Conservation (phyloP, 208 protist genomes). For the Leishmania mexicana region DNA sequence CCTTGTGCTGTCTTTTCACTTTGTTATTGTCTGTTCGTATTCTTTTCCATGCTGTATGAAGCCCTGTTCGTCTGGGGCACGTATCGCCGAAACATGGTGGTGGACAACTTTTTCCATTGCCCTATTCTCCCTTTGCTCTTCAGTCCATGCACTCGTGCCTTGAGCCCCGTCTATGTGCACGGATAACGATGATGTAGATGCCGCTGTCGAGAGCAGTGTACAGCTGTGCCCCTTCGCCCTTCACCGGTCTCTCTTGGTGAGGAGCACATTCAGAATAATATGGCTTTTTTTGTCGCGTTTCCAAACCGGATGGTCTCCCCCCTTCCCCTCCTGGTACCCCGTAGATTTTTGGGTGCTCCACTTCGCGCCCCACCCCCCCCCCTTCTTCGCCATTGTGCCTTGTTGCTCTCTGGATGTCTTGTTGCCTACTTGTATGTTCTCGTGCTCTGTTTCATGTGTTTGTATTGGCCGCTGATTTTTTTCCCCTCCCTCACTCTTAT, state of each 20-base stretch:
- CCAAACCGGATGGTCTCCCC: not conserved
- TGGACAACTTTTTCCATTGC: not conserved
- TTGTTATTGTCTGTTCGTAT: not conserved
- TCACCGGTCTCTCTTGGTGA: not conserved
- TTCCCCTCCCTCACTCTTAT: not conserved
- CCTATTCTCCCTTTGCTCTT: not conserved
- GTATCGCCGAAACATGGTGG: not conserved
- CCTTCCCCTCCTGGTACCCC: too few species aligned
- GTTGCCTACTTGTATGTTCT: not conserved
- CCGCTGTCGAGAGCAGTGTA: not conserved
- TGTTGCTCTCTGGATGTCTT: not conserved
- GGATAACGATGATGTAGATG: not conserved
- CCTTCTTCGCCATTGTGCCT: not conserved
- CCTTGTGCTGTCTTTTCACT: not conserved
- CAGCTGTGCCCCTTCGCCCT: not conserved
- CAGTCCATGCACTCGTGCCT: not conserved
- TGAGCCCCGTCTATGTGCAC: not conserved
- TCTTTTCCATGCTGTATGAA: too few species aligned
- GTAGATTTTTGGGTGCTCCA: not conserved
- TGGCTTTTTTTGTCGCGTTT: not conserved
- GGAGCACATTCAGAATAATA: too few species aligned
- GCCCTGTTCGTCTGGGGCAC: not conserved
- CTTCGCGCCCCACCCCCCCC: too few species aligned
- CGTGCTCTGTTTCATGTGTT: slow-evolving; percentile 2
- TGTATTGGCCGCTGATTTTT: not conserved